Percentiles rank a stretch among this genome's conserved stretches.
Conservation (phyloP, 225 moss, liverwort and hornwort genomes). For the Antitrichia curtipendula region DNA sequence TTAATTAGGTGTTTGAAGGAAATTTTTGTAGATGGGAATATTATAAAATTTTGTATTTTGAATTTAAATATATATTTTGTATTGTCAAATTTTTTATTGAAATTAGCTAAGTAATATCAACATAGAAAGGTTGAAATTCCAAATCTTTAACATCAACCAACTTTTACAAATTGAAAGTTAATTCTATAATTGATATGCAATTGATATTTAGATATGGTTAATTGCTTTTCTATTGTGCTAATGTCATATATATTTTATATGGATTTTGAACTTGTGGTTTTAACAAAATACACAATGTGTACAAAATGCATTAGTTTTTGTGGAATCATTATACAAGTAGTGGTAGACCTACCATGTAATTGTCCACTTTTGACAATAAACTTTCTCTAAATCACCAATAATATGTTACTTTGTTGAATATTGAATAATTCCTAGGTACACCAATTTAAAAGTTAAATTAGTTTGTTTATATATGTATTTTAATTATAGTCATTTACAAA, state of each 20-base stretch:
- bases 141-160: not conserved
- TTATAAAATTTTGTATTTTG: too few relatives aligned
- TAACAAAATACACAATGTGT: not conserved
- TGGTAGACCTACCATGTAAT: not conserved
- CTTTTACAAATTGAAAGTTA: not conserved
- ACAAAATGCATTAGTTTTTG: not conserved
- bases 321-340: not conserved
- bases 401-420: not conserved
- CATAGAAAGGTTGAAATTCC: not conserved
- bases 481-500: not conserved
- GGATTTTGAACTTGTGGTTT: not conserved
- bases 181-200: not conserved
- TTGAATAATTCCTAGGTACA: not conserved
- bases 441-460: not conserved
- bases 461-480: not conserved
- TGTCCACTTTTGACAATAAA: not conserved
- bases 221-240: not conserved
- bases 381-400: not conserved
- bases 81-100: not conserved
- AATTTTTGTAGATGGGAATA: too few relatives aligned
- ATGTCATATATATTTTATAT: not conserved
- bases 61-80: too few relatives aligned
- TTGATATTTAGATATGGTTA: not conserved
- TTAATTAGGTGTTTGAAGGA: too few relatives aligned
- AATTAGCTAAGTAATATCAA: too few relatives aligned